Evolutionary conservation across 164 flowering plant species (phyloP).

Genomic region (Hamamelis virginiana): DNA sequence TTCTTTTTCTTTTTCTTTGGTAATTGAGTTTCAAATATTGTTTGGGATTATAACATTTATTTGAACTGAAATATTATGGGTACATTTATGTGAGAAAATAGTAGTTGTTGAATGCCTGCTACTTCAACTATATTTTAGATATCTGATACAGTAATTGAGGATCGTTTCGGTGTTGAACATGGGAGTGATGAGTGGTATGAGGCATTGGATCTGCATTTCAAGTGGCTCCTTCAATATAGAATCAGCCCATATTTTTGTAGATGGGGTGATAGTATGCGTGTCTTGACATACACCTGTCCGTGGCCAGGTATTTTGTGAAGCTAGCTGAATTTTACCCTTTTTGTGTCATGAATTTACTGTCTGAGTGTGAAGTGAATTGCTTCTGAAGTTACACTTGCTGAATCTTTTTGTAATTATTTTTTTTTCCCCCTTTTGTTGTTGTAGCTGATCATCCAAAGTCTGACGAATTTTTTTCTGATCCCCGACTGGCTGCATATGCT

Average conservation of each 20-base stretch:
- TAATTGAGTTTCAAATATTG: neutral
- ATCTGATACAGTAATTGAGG: slow-evolving; percentile 98
- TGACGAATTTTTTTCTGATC: slow-evolving; percentile 86
- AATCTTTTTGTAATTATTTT: too few species aligned
- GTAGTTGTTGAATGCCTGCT: neutral
- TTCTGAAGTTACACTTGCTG: neutral
- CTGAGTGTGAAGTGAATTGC: neutral
- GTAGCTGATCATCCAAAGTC: slow-evolving; percentile 90
- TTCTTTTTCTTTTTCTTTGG: neutral
- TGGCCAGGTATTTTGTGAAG: slow-evolving; percentile 75
- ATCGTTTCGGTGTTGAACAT: slow-evolving; percentile 89
- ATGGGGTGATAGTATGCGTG: slow-evolving; percentile 96
- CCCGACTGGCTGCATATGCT: slow-evolving; percentile 94
- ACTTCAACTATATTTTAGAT: slow-evolving; percentile 49
- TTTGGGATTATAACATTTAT: neutral
- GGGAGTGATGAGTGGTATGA: slow-evolving; percentile 86
- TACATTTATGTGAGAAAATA: neutral
- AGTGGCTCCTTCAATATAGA: slow-evolving; percentile 94
- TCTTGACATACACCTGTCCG: slow-evolving; percentile 87
- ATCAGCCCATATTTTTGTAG: slow-evolving; percentile 95
- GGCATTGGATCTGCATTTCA: slow-evolving; percentile 78
- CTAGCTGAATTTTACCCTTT: neutral
- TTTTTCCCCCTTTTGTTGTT: slow-evolving; percentile 13
- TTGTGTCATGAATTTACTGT: neutral
- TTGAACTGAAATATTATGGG: neutral